Evolutionary conservation across 441 rosid genomes (phyloP), one percentile per base, ranked within the genome.

Genomic region (Pelargonium fulgidum): DNA sequence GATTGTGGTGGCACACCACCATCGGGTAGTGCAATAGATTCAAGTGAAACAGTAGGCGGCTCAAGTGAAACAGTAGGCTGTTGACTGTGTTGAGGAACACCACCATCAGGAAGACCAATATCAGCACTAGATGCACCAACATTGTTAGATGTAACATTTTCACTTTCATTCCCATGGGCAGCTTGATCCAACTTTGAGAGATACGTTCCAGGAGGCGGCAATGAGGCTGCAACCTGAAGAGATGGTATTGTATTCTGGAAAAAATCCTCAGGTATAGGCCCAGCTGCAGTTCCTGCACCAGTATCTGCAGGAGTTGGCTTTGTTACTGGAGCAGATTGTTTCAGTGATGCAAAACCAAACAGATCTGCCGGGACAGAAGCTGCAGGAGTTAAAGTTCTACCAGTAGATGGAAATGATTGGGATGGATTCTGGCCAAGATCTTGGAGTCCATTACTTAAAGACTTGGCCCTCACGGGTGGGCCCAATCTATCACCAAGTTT

Each of bases 211-310:
- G 94, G 85, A 79, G 96, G 97, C 44, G 91, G 91, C 84, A 94
- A 68, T 16, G 90, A 68, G 74, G 93, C 85, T 58, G 92, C 99
- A 75, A 89, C 91, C 80, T 86, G 94, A 69, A 94, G 68, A 69
- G 97, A 94, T 14, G 97, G 90, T 71, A 90, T 81, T 64, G 99
- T 94, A 68, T 94, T 84, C 72, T 89, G 92, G 82, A 94, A 94
- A 73, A 94, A 94, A 79, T 92, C 98, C 80, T 92, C 99, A 2
- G 99, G 98, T 65, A 94, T 94, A 22, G 97, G 96, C 64, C 81
- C 73, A 68, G 88, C 82, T 65, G 87, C 68, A 70, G 77, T 79
- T 67, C 89, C 90, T 19, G 17, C 78, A 75, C 86, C 81, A 42
- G 54, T 69, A 72, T 75, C 72, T 54, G 69, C 68, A 56, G 87